These are phyloP conservation scores for Trametes maxima DNA, from an alignment of 768 basidiomycete species.

Conservation along the genomic window DNA sequence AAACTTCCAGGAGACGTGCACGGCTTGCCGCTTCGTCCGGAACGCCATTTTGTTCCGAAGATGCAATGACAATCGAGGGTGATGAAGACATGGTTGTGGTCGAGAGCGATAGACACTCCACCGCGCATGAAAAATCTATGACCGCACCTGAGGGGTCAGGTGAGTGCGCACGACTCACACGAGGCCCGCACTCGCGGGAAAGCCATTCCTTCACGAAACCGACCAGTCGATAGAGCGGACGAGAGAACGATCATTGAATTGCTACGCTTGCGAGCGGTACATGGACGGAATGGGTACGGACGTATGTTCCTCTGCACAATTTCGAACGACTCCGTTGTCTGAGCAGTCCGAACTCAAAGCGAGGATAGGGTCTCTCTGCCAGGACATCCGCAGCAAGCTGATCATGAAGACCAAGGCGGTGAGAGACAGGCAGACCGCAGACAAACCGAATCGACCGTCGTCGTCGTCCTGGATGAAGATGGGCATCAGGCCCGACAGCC, in stretches of 20 bases:
- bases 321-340: constrained; percentile 65
- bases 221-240: neutral
- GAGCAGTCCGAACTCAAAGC: constrained; percentile 80
- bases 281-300: constrained; percentile 21
- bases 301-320: constrained; percentile 70
- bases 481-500: neutral
- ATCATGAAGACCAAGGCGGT: constrained; percentile 63
- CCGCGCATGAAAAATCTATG: neutral
- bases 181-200: constrained; percentile 13
- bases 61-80: neutral
- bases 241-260: neutral
- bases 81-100: constrained; percentile 9
- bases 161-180: constrained; percentile 15
- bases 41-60: neutral
- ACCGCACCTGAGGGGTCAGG: constrained; percentile 10
- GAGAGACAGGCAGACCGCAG: constrained; percentile 70
- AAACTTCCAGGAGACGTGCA: constrained; percentile 64
- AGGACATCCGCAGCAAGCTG: constrained; percentile 67
- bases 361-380: constrained; percentile 53
- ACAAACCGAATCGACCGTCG: constrained; percentile 60
- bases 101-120: neutral
- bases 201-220: neutral
- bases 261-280: constrained; percentile 5
- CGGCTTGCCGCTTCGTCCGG: constrained; percentile 35
- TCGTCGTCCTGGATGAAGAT: constrained; percentile 65